Evolutionary conservation across 768 basidiomycete genomes (phyloP).

Genomic region (Termitomyces sp.): DNA sequence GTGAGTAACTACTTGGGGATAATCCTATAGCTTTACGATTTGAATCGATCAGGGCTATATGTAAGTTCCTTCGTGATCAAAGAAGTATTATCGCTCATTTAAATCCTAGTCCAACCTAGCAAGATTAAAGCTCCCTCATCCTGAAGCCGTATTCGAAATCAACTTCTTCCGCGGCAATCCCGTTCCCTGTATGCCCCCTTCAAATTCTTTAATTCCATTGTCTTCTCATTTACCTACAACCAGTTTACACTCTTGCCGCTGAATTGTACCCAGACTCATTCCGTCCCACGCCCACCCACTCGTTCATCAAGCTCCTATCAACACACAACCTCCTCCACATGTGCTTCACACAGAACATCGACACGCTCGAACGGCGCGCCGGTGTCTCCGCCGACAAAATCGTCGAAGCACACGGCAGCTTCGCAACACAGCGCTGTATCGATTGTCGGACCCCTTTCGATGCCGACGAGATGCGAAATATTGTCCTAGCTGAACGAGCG

Average conservation of each 20-base stretch:
- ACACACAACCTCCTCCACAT: conserved; percentile 65
- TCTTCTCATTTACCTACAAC: background rate
- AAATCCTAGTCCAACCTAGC: conserved; percentile 67
- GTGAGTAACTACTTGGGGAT: conserved; percentile 34
- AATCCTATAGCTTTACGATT: background rate
- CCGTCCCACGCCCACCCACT: conserved; percentile 86
- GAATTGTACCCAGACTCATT: conserved; percentile 92
- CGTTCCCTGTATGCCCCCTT: conserved; percentile 59
- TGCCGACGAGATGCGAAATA: conserved; percentile 61
- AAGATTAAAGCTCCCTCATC: conserved; percentile 78
- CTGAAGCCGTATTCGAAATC: conserved; percentile 96
- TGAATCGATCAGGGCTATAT: conserved; percentile 44
- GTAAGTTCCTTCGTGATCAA: conserved; percentile 29
- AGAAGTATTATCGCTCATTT: background rate
- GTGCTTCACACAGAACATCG: conserved; percentile 91
- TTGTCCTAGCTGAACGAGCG: conserved; percentile 10
- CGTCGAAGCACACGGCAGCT: conserved; percentile 96
- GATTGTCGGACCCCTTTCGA: conserved; percentile 62
- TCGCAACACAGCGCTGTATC: conserved; percentile 84
- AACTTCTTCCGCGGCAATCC: conserved; percentile 80
- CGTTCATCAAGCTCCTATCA: conserved; percentile 83
- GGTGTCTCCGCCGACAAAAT: conserved; percentile 74
- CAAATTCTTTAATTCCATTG: background rate
- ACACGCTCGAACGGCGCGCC: conserved; percentile 85
- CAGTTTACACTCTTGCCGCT: conserved; percentile 88